Conservation (phyloP, 2,329 filamentous ascomycete genomes). For the Thelonectria blattea region DNA sequence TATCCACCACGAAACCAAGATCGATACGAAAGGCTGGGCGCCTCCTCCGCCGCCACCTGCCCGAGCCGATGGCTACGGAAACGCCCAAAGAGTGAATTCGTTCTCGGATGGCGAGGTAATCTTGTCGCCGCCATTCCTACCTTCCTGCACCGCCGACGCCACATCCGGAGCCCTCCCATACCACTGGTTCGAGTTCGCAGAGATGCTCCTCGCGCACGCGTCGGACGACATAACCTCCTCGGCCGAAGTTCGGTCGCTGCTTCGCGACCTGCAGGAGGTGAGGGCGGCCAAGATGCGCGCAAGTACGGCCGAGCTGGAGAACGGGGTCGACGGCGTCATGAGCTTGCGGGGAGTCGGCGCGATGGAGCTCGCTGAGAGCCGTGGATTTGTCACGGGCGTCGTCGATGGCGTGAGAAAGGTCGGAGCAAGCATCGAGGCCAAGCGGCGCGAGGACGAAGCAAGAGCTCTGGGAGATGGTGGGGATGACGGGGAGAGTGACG, state of each 20-base stretch:
- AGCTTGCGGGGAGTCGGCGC: slow-evolving; percentile 78
- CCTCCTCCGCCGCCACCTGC: slow-evolving; percentile 73
- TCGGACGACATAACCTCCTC: slow-evolving; percentile 79
- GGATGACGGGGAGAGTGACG: slow-evolving; percentile 65
- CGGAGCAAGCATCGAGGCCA: slow-evolving; percentile 79
- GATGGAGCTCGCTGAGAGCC: slow-evolving; percentile 89
- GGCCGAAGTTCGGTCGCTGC: slow-evolving; percentile 74
- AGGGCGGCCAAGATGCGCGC: slow-evolving; percentile 86
- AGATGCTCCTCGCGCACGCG: slow-evolving; percentile 85
- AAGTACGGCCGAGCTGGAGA: slow-evolving; percentile 74
- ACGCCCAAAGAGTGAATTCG: slow-evolving; percentile 45
- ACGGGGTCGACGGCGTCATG: slow-evolving; percentile 73
- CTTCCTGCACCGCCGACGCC: slow-evolving; percentile 73
- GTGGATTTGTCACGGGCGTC: slow-evolving; percentile 83
- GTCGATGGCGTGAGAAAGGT: slow-evolving; percentile 88
- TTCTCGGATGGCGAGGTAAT: slow-evolving; percentile 39
- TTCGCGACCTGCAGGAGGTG: slow-evolving; percentile 86
- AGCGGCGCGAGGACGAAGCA: slow-evolving; percentile 78
- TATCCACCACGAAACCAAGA: slow-evolving; percentile 79
- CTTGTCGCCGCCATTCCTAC: slow-evolving; percentile 77
- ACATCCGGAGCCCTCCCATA: slow-evolving; percentile 80
- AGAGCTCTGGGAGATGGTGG: slow-evolving; percentile 63
- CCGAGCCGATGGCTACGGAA: slow-evolving; percentile 54
- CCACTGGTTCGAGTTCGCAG: slow-evolving; percentile 92
- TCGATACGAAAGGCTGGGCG: slow-evolving; percentile 75